Percentiles rank a stretch among this genome's conserved stretches.
These are phyloP conservation scores for Candida wancherniae DNA, from an alignment of 805 yeast genomes.

Conservation along the genomic window DNA sequence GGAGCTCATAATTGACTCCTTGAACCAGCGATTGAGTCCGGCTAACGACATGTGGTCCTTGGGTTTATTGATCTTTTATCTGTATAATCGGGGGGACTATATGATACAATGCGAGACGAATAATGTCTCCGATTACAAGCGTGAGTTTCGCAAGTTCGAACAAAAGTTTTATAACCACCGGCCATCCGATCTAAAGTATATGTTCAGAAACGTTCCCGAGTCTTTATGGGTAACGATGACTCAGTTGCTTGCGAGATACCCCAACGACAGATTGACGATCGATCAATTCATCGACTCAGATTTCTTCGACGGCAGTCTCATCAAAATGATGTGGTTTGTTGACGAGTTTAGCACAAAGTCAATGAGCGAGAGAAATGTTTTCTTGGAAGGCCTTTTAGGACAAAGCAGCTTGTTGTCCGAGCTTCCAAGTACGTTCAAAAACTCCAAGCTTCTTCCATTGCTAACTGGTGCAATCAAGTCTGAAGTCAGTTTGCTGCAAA, in stretches of 20 bases:
- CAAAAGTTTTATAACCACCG: constrained; percentile 38
- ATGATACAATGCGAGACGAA: constrained; percentile 42
- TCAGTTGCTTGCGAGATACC: constrained; percentile 50
- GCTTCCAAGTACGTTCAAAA: constrained; percentile 43
- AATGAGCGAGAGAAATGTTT: constrained; percentile 59
- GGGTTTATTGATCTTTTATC: constrained; percentile 68
- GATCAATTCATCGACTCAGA: constrained; percentile 66
- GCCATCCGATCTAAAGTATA: constrained; percentile 33
- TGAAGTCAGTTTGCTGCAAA: constrained; percentile 25
- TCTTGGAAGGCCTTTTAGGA: constrained; percentile 58
- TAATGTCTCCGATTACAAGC: constrained; percentile 56
- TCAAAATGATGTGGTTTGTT: constrained; percentile 72
- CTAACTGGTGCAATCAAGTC: constrained; percentile 49
- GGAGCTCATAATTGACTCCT: constrained; percentile 61
- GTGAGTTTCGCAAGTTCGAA: constrained; percentile 47
- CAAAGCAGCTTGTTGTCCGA: constrained; percentile 23
- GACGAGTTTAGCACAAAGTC: constrained; percentile 80
- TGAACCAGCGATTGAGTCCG: constrained; percentile 46
- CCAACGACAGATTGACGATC: constrained; percentile 54
- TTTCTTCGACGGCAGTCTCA: constrained; percentile 77
- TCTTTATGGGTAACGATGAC: constrained; percentile 48
- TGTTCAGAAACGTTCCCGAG: constrained; percentile 55
- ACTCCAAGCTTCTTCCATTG: constrained; percentile 71
- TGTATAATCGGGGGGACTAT: constrained; percentile 55
- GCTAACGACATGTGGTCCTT: constrained; percentile 81